phyloP scores from a whole-genome alignment of 371 early-diverging fungal species.

The Rhizopus sp. region DNA sequence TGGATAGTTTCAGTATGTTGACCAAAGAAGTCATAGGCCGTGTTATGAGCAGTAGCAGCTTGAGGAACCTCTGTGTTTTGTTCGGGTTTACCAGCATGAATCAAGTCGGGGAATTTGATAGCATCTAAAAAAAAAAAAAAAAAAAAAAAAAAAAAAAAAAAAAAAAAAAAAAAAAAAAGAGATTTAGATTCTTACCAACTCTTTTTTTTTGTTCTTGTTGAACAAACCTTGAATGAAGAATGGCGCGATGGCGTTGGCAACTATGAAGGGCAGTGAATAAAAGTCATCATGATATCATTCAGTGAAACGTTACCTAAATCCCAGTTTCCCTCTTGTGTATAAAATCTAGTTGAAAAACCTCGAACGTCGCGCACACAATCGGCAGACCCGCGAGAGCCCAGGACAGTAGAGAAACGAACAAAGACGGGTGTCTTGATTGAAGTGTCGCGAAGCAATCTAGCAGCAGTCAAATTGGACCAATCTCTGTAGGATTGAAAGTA shows the following conservation, averaged over 20 bases:
- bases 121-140: slow-evolving; percentile 30
- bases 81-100: slow-evolving; percentile 55
- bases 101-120: slow-evolving; percentile 53
- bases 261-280: slow-evolving; percentile 9
- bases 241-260: slow-evolving; percentile 52
- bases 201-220: neutral
- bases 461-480: slow-evolving; percentile 48
- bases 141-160: slow-evolving; percentile 1
- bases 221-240: slow-evolving; percentile 44
- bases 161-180: no score
- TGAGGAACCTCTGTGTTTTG: slow-evolving; percentile 52
- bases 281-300: neutral
- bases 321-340: slow-evolving; percentile 62
- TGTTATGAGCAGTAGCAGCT: slow-evolving; percentile 51
- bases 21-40: slow-evolving; percentile 56
- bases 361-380: slow-evolving; percentile 62
- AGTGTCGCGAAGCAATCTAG: slow-evolving; percentile 36
- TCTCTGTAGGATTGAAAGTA: slow-evolving; percentile 51
- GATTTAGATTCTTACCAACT: neutral
- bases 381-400: slow-evolving; percentile 47
- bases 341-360: slow-evolving; percentile 64
- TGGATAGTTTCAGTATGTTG: slow-evolving; percentile 49
- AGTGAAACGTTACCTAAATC: slow-evolving; percentile 25
- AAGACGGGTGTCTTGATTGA: slow-evolving; percentile 56
- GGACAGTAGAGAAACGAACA: slow-evolving; percentile 61